Evolutionary conservation across 2,329 filamentous ascomycete species (phyloP), one percentile per base, ranked within the genome.

Genomic region (Colletotrichum lupini): DNA sequence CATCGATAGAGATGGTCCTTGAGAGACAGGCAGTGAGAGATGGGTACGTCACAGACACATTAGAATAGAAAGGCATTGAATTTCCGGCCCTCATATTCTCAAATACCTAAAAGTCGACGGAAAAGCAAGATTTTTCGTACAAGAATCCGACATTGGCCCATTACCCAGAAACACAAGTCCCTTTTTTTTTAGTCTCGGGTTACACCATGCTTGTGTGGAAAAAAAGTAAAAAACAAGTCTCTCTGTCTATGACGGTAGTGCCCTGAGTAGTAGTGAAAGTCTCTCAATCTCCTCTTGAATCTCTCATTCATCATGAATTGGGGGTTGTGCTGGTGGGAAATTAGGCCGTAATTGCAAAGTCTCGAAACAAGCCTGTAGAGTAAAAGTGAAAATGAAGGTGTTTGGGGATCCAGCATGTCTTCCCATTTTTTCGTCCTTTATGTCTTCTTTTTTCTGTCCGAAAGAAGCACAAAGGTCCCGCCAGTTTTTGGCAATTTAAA

Each of bases 281-380:
- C 72, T 72, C 72, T 72, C 57, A 72, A 67, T 72, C 62, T 72
- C 68, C 63, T 72, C 72, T 72, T 74, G 71, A 70, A 72, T 72
- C 72, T 72, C 62, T 74, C 72, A 66, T 73, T 49, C 61, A 69
- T 74, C 65, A 69, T 70, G 73, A 70, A 64, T 61, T 46, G 59
- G 62, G 52, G 42, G 16, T n/a, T 49, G 19, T 49, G 42, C 42
- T 49, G 42, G 35, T 19, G 58, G 60, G 22, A n/a, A 35, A 30
- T 52, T 28, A 74, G 73, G 71, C 72, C 67, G 71, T 74, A 68
- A 61, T 71, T 75, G 74, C 75, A 72, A 74, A 69, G 76, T 77
- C 72, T 78, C 76, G 75, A 77, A 76, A 73, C 76, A 75, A 60
- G 59, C 67, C 75, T 76, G 75, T 77, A 52, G 19, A 65, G 56